Evolutionary conservation across 225 moss, liverwort and hornwort genomes (phyloP), one percentile per base, ranked within the genome.

Genomic region (Sphagnum contortum): DNA sequence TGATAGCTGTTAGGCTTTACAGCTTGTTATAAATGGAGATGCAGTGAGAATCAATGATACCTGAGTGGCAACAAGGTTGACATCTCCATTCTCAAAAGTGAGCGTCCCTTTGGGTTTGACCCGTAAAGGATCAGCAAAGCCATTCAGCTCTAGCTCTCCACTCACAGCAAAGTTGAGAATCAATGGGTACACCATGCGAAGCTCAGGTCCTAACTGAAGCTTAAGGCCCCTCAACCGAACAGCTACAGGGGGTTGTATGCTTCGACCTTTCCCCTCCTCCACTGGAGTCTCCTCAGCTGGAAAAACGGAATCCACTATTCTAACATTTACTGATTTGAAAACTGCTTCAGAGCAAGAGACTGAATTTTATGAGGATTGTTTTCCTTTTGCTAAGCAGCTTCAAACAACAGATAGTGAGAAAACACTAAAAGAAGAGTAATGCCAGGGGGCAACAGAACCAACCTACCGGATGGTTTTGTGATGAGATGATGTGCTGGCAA

Each of bases 11-110:
- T 29, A 29, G 29, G 29, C 29, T 29, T 29, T 29, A 29, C 29
- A 29, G 29, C 29, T 29, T 29, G 29, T 29, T 29, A 29, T 29
- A 29, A 29, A 29, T 29, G 29, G 29, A 29, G 29, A 29, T 29
- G 29, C 29, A 29, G 29, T 29, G 29, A 29, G 29, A 29, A 29
- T 29, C 29, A 29, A 29, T 29, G 29, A 3, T 70, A 98, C 98
- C 98, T 98, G 98, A 45, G 98, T 98, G 67, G 98, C 98, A 48
- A 98, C 98, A 61, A 98, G 82, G 72, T 98, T 98, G 56, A 98
- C 90, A 80, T 98, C 93, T 72, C 98, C 98, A 77, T 98, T 98
- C 77, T 98, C 98, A 76, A 98, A 98, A 50, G 91, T 93, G 55
- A 98, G 76, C 51, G 85, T 89, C 71, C 98, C 98, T 82, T 77